Evolutionary conservation across 2,329 filamentous ascomycete species (phyloP), one percentile per base, ranked within the genome.

Genomic region (Aspergillus oerlinghausenensis): DNA sequence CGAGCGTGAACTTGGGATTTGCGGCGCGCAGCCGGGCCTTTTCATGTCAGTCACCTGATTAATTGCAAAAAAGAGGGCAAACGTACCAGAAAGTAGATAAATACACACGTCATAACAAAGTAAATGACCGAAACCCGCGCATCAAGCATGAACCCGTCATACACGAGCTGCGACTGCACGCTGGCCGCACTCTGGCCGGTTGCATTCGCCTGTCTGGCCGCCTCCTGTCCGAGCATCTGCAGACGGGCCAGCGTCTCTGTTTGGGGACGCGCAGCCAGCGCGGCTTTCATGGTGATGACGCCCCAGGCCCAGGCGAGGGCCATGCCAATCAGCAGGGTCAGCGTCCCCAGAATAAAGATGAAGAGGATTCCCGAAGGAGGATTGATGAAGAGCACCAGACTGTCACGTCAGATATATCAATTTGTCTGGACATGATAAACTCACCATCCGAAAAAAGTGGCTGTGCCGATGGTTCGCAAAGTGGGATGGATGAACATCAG

Each of bases 251-350:
- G 65, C 0, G 73, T 76, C 8, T 75, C 71, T 0, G 69, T 61
- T 5, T 67, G 68, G 3, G 78, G 70, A 19, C 79, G 70, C 0
- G 73, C 71, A 1, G 77, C 75, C 7, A 74, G 58, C 1, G 78
- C 79, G 3, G 77, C 78, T 55, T 79, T 77, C 77, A 80, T 80
- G 1, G 72, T 68, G 49, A 80, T 63, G 1, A 79, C 66, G 2
- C 79, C 79, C 79, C 79, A 81, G 1, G 70, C 77, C 78, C 79
- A 80, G 7, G 73, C 78, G 0, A 79, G 62, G 26, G 70, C 75
- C 69, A 80, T 78, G 17, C 79, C 79, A 1, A 79, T 10, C 4
- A 80, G 64, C 4, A 81, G 66, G 0, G 79, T 76, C 2, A 78
- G 47, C 0, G 71, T 67, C 8, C 66, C 74, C 6, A 81, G 66